Evolutionary conservation across 2,329 filamentous ascomycete species (phyloP).

Genomic region (Lecanicillium sp.): DNA sequence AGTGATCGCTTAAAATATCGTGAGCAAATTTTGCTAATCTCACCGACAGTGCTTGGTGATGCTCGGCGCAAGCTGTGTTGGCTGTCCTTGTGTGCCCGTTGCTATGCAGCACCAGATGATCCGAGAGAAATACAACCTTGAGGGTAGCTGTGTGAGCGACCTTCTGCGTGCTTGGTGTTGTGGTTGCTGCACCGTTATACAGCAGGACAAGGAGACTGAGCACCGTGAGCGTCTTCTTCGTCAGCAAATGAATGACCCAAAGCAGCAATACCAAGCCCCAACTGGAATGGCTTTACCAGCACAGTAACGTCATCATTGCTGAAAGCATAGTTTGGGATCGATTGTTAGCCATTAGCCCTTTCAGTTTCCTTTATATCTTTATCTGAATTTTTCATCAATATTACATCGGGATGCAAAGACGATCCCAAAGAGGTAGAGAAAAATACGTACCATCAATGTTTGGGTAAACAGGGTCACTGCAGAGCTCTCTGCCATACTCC

Average conservation of each 20-base stretch:
- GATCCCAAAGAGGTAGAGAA: not conserved
- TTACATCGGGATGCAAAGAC: too few species aligned
- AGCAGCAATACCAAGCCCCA: slow-evolving; percentile 23
- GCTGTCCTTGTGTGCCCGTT: slow-evolving; percentile 32
- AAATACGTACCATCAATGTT: slow-evolving; percentile 13
- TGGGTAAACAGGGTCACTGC: slow-evolving; percentile 16
- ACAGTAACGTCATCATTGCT: not conserved
- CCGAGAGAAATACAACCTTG: slow-evolving; percentile 35
- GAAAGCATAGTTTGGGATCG: too few species aligned
- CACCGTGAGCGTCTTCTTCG: slow-evolving; percentile 22
- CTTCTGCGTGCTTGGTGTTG: slow-evolving; percentile 36
- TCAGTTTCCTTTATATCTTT: not conserved
- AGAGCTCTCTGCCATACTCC: slow-evolving; percentile 16
- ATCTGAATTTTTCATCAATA: too few species aligned
- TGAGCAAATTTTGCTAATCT: not conserved
- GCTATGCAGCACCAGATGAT: slow-evolving; percentile 37
- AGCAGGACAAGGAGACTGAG: slow-evolving; percentile 38
- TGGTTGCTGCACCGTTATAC: slow-evolving; percentile 33
- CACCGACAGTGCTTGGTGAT: slow-evolving; percentile 32
- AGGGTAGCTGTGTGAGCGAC: slow-evolving; percentile 34
- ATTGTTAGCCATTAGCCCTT: not conserved
- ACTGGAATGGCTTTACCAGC: slow-evolving; percentile 20
- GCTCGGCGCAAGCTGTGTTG: slow-evolving; percentile 30
- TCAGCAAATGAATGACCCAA: slow-evolving; percentile 11
- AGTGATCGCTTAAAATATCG: slow-evolving; percentile 16